phyloP scores from a whole-genome alignment of 2,329 filamentous ascomycete species.

The Paraconiothyrium sp. region DNA sequence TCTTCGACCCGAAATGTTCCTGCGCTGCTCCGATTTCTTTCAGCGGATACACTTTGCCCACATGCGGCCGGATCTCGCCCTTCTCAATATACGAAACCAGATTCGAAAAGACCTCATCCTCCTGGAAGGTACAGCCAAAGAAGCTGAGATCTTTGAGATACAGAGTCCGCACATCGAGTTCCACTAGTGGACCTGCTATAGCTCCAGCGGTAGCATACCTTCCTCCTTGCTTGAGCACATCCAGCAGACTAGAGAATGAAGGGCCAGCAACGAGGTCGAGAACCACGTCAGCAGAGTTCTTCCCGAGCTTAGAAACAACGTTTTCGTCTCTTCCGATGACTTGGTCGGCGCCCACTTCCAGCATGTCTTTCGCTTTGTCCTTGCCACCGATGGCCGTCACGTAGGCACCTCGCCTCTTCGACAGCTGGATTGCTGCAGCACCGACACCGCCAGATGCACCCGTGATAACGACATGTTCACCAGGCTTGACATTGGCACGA shows the following conservation, averaged over 20 bases:
- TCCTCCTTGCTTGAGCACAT: conserved; percentile 23
- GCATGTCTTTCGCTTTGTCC: conserved; percentile 14
- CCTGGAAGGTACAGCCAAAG: conserved; percentile 25
- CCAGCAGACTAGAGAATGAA: conserved; percentile 17
- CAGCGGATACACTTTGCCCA: conserved; percentile 20
- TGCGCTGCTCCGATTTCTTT: conserved; percentile 21
- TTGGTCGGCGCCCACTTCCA: conserved; percentile 17
- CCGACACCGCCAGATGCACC: conserved; percentile 24
- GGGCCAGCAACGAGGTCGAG: conserved; percentile 23
- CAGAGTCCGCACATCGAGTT: conserved; percentile 21
- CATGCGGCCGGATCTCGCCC: conserved; percentile 21
- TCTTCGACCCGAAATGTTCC: conserved; percentile 20
- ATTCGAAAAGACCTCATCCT: conserved; percentile 22
- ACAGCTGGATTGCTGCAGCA: conserved; percentile 24
- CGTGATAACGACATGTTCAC: conserved; percentile 20
- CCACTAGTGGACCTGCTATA: conserved; percentile 23
- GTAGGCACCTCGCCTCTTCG: conserved; percentile 14
- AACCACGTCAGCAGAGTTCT: conserved; percentile 17
- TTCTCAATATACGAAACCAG: conserved; percentile 23
- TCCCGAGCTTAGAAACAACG: conserved; percentile 13
- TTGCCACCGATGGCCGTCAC: conserved; percentile 15
- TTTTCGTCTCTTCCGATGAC: conserved; percentile 15
- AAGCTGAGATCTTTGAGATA: conserved; percentile 26
- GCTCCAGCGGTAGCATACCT: conserved; percentile 23
- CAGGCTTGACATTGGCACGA: conserved; percentile 7